Base-by-base conservation (phyloP, 1,284 basidiomycete genomes). In the Somion occarium region DNA sequence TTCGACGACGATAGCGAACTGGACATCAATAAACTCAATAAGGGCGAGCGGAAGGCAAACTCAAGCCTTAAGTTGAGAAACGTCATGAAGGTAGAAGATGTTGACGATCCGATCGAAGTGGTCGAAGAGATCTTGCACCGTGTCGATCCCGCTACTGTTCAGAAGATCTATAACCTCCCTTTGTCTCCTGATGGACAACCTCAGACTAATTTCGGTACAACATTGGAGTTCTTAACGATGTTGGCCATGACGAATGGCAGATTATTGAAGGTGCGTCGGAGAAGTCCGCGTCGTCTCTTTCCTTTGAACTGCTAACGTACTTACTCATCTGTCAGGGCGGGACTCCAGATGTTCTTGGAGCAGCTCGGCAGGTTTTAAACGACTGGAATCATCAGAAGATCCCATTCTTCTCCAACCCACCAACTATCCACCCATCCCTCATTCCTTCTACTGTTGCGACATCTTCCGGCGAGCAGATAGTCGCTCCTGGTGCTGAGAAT, bases 361-460 rank as follows among this genome's bases (percentile, higher is more conserved):
- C 92, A 0, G 93, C 94, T 0, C 83, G 91, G 25, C 84, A 87
- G 13, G 79, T 98, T n/a, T 70, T 99, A 3, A 82, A 79, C 44
- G 96, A 99, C 66, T 98, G 96, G 95, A 98, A 98, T 64, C 83
- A 91, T 56, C 93, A 98, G 62, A 94, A 93, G 64, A 98, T 98
- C 23, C 87, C 89, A 0, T 98, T 93, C 70, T 90, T 79, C 69
- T 91, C 92, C 1, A 67, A 74, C 1, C 91, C 94, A 2, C 95
- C 96, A 0, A 64, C 73, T 2, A 65, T 91, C 2, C 92, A 93
- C 63, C 83, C 87, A 0, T 91, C 90, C 1, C 76, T 80, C 23
- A 73, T 87, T 53, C 88, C 82, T 20, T 82, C 82, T 3, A 75
- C 71, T 4, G 68, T 79, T 66, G 61, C 61, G 54, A 58, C 55